A percentile compares a stretch with the other conserved stretches of the same genome.
Evolutionary conservation across 305 asterid genomes (phyloP).

Genomic region (Fraxinus greggii): DNA sequence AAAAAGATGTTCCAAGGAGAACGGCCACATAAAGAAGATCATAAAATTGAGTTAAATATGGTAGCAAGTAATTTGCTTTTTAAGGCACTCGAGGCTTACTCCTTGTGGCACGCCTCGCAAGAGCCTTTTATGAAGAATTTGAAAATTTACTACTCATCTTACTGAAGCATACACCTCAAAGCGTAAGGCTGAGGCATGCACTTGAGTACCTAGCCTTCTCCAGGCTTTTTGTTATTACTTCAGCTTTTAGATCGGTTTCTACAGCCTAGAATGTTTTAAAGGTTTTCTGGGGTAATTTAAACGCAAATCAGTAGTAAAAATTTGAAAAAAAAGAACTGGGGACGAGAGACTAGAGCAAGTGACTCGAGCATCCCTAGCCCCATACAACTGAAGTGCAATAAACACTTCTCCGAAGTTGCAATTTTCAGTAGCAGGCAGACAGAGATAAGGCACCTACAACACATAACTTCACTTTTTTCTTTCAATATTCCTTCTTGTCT

Average conservation of each 20-base stretch:
- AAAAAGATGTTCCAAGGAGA: not conserved
- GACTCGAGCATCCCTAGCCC: not conserved
- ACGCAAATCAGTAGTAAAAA: not conserved
- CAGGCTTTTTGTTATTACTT: not conserved
- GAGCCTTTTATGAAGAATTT: not conserved
- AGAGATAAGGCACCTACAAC: not conserved
- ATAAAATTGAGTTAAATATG: not conserved
- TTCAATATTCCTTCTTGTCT: not conserved
- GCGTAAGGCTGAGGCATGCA: not conserved
- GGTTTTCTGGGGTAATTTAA: not conserved
- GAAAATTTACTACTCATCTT: not conserved
- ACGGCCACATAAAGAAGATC: not conserved
- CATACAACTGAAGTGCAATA: not conserved
- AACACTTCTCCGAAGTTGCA: not conserved
- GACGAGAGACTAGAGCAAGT: not conserved
- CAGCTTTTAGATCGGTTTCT: not conserved
- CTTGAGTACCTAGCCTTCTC: not conserved
- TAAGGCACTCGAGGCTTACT: not conserved
- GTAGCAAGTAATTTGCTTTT: not conserved
- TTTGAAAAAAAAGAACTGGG: not conserved
- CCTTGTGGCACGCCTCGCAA: not conserved
- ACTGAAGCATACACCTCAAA: not conserved
- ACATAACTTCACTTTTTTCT: not conserved
- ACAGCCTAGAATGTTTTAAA: not conserved
- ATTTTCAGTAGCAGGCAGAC: not conserved